A percentile compares a stretch with the other conserved stretches of the same genome.
Evolutionary conservation across 768 basidiomycete species (phyloP).

Genomic region (Mycena crocata): DNA sequence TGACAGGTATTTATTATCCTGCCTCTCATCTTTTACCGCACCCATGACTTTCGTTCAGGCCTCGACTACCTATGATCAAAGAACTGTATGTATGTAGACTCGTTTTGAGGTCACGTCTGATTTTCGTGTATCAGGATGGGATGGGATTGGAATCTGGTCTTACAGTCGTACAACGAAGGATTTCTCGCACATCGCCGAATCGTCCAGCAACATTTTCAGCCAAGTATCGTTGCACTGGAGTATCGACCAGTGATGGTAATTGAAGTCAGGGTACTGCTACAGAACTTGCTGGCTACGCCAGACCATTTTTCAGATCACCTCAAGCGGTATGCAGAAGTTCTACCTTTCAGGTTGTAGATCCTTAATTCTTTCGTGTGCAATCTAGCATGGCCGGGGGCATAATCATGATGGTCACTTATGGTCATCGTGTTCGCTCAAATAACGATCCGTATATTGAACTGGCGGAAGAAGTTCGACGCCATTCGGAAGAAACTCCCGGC

Average conservation of each 20-base stretch:
- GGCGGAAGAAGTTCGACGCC: conserved; percentile 9
- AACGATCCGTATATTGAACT: conserved; percentile 10
- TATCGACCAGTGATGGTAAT: conserved; percentile 15
- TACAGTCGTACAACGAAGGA: conserved; percentile 16
- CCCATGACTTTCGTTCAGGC: neutral
- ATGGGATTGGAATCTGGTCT: conserved; percentile 16
- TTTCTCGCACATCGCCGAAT: conserved; percentile 8
- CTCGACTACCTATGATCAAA: conserved; percentile 18
- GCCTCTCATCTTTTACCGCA: neutral
- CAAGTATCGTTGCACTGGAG: neutral
- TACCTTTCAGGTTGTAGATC: neutral
- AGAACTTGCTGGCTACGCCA: conserved; percentile 1
- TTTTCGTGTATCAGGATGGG: conserved; percentile 12
- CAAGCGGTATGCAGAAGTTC: conserved; percentile 6
- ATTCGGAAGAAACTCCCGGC: conserved; percentile 12
- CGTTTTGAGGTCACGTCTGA: neutral
- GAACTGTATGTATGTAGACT: neutral
- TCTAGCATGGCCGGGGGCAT: conserved; percentile 17
- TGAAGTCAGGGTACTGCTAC: conserved; percentile 12
- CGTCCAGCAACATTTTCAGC: conserved; percentile 20
- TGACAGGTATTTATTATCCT: neutral
- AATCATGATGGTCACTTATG: conserved; percentile 20
- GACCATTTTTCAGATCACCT: conserved; percentile 14
- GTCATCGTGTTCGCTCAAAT: conserved; percentile 7
- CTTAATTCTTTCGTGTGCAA: neutral